Evolutionary conservation across 2,329 filamentous ascomycete species (phyloP).

Genomic region (Zopfia rhizophila): DNA sequence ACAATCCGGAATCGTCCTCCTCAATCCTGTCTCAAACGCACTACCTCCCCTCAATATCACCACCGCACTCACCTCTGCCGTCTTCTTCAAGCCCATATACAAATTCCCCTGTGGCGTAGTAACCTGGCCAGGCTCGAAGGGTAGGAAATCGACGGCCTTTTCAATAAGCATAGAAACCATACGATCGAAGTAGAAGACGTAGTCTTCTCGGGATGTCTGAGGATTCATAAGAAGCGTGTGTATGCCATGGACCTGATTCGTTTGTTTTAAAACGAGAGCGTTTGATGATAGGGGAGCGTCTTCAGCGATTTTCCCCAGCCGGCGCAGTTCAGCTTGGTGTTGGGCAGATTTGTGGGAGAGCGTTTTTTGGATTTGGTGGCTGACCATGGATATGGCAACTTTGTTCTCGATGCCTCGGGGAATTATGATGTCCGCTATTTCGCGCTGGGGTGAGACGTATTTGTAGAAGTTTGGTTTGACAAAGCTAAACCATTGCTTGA

Average conservation of each 20-base stretch:
- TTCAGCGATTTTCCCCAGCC: constrained; percentile 77
- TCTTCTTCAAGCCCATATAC: constrained; percentile 77
- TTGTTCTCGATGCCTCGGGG: constrained; percentile 94
- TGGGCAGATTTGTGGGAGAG: constrained; percentile 85
- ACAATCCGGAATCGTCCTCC: constrained; percentile 92
- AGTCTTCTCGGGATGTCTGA: constrained; percentile 83
- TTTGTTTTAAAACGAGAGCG: constrained; percentile 78
- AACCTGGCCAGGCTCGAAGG: constrained; percentile 72
- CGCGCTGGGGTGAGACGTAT: constrained; percentile 91
- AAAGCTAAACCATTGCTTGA: constrained; percentile 97
- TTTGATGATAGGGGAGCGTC: constrained; percentile 78
- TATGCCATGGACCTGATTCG: constrained; percentile 85
- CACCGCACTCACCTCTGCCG: constrained; percentile 76
- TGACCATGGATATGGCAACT: constrained; percentile 94
- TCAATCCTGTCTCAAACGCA: constrained; percentile 86
- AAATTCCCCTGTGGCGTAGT: constrained; percentile 74
- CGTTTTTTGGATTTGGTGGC: constrained; percentile 89
- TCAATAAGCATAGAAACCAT: constrained; percentile 87
- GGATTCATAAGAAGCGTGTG: constrained; percentile 89
- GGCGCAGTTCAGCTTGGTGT: constrained; percentile 81
- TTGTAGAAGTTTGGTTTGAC: constrained; percentile 98
- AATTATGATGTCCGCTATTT: constrained; percentile 93
- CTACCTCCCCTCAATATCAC: constrained; percentile 89
- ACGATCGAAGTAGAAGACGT: constrained; percentile 97
- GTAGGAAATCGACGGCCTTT: constrained; percentile 64